These are phyloP conservation scores for Tetrapisispora phaffii DNA, from an alignment of 805 yeast species.

Conservation along the genomic window DNA sequence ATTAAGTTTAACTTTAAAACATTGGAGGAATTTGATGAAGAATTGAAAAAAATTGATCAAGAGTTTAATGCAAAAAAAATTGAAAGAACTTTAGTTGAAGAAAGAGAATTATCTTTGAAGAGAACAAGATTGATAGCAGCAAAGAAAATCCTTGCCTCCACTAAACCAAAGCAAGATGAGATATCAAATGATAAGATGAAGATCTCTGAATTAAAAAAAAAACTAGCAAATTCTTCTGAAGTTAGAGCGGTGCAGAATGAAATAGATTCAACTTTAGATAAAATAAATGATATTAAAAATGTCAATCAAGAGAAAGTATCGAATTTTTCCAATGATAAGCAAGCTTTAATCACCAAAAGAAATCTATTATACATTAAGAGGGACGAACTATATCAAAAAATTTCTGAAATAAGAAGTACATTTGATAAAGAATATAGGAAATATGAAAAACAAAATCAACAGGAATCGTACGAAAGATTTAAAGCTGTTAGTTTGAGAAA, in stretches of 20 bases:
- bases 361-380: constrained; percentile 51
- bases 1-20: constrained; percentile 45
- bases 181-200: constrained; percentile 69
- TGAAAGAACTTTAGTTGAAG: constrained; percentile 73
- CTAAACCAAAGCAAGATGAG: constrained; percentile 63
- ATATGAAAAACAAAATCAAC: constrained; percentile 54
- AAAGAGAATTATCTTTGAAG: constrained; percentile 72
- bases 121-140: constrained; percentile 68
- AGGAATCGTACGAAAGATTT: constrained; percentile 59
- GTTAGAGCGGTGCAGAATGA: constrained; percentile 38
- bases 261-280: constrained; percentile 32
- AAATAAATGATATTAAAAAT: neutral
- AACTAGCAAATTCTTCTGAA: constrained; percentile 38
- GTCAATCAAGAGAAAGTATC: neutral
- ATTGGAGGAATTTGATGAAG: constrained; percentile 55
- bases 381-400: constrained; percentile 52
- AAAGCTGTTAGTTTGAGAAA: constrained; percentile 39
- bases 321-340: constrained; percentile 40
- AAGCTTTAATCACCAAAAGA: constrained; percentile 52
- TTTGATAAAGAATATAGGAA: constrained; percentile 63
- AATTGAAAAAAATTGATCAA: constrained; percentile 53
- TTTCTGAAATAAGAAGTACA: constrained; percentile 56
- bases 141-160: constrained; percentile 60
- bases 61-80: constrained; percentile 55
- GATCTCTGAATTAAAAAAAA: constrained; percentile 61